A percentile compares a stretch with the other conserved stretches of the same genome.
These are phyloP conservation scores for Borealophlyctis nickersoniae DNA, from an alignment of 192 early-diverging fungal genomes.

Conservation along the genomic window DNA sequence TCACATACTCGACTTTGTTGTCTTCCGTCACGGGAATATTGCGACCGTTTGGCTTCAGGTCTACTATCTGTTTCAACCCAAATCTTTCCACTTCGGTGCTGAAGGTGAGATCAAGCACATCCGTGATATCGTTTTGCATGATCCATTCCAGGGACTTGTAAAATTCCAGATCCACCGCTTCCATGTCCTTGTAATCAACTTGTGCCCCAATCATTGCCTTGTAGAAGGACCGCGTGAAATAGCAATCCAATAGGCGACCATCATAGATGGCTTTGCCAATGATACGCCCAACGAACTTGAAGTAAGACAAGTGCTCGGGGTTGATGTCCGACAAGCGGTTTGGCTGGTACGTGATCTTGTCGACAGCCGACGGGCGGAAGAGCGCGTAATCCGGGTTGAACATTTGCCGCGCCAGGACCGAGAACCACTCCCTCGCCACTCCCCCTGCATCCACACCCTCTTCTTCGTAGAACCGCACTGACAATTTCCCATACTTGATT, in stretches of 20 bases:
- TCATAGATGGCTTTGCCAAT: constrained; percentile 99
- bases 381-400: constrained; percentile 98
- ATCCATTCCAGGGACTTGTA: constrained; percentile 99
- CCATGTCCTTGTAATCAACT: constrained; percentile 97
- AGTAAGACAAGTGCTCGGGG: constrained; percentile 90
- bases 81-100: constrained; percentile 92
- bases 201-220: constrained; percentile 89
- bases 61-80: constrained; percentile 79
- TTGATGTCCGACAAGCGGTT: constrained; percentile 90
- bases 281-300: constrained; percentile 97
- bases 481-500: constrained; percentile 89
- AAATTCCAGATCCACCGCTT: constrained; percentile 95
- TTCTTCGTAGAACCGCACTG: constrained; percentile 91
- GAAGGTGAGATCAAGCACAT: constrained; percentile 92
- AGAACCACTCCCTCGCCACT: constrained; percentile 98
- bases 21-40: constrained; percentile 89
- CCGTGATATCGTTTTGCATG: constrained; percentile 92
- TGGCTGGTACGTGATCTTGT: constrained; percentile 96
- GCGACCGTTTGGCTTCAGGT: constrained; percentile 82
- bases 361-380: constrained; percentile 92
- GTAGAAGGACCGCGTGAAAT: constrained; percentile 99
- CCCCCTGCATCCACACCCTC: constrained; percentile 98
- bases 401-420: constrained; percentile 93
- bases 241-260: constrained; percentile 87
- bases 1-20: constrained; percentile 97